Base-by-base conservation (phyloP, 768 basidiomycete species). In the Dioszegia crocea region DNA sequence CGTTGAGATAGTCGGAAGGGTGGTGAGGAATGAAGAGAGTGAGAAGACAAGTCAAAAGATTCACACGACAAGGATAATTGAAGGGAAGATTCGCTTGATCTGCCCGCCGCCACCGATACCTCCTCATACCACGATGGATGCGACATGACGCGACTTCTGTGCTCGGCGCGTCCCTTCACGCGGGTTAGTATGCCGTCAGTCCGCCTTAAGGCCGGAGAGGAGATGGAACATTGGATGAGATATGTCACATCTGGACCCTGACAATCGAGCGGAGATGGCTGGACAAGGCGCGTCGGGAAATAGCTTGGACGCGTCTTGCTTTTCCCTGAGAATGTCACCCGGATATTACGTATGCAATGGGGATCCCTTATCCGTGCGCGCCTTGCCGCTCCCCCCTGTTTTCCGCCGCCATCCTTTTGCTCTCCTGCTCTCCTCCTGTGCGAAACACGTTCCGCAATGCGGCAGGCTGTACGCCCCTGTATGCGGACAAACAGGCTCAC, bases 21-120 rank as follows among this genome's bases (percentile, higher is more conserved):
- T 26, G 48, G 26, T 55, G 48, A 59, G 33, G 57, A 54, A 59
- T 59, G 65, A 56, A 40, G 14, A 24, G 33, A 31, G 14, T 39
- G 36, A 27, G 31, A 55, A 60, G 49, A 39, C 8, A 51, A 38
- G 11, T 23, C 16, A 38, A n/a, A 49, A 49, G 48, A 40, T 10
- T 27, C n/a, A 26, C n/a, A 26, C 9, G 38, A 40, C 38, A 53
- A 40, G 11, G 52, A 43, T 45, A 38, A 53, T 43, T 29, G 45
- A 59, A 40, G 24, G 3, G 49, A 43, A 44, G 16, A 58, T 21
- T 33, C 41, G 17, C 12, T 14, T 14, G 6, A n/a, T n/a, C n/a
- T n/a, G n/a, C n/a, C n/a, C n/a, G n/a, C n/a, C n/a, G n/a, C n/a
- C n/a, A n/a, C n/a, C n/a, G 11, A 23, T 36, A 14, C 4, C 11